Conservation (phyloP, 345 rosid genomes). For the Gossypium rotundifolium region DNA sequence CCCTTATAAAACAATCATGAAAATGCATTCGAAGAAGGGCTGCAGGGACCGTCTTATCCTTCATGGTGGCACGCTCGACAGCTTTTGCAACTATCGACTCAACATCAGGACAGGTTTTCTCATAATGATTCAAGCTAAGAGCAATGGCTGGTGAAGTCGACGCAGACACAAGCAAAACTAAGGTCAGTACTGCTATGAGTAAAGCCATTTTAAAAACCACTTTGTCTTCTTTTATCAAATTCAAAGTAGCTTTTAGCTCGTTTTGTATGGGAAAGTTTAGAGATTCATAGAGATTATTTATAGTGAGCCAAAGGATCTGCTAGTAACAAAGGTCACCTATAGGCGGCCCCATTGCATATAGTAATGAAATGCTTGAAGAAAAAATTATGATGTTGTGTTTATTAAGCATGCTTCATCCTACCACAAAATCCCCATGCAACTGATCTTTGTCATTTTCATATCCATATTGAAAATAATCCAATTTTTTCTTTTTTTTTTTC, state of each 20-base stretch:
- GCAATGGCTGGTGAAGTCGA: conserved; percentile 15
- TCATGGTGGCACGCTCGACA: conserved; percentile 26
- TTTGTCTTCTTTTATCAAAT: background rate
- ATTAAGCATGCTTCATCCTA: background rate
- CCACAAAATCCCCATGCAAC: background rate
- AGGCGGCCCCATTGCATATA: background rate
- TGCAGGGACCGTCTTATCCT: conserved; percentile 39
- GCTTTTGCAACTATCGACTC: conserved; percentile 26
- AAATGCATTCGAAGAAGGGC: conserved; percentile 48
- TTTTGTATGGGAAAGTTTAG: background rate
- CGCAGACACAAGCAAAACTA: conserved; percentile 17
- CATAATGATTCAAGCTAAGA: conserved; percentile 38
- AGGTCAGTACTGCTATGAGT: conserved; percentile 17
- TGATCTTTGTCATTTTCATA: background rate
- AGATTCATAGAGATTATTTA: background rate
- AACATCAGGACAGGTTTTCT: conserved; percentile 35
- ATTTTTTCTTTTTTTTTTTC: no score
- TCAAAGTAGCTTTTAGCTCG: background rate
- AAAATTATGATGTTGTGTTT: background rate
- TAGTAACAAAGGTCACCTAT: background rate
- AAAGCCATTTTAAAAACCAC: conserved; percentile 21
- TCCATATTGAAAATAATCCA: background rate
- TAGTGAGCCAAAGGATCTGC: background rate
- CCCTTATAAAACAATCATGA: conserved; percentile 47
- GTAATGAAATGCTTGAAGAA: background rate